Evolutionary conservation across 2,329 filamentous ascomycete species (phyloP).

Genomic region (Pseudomassariella vexata): DNA sequence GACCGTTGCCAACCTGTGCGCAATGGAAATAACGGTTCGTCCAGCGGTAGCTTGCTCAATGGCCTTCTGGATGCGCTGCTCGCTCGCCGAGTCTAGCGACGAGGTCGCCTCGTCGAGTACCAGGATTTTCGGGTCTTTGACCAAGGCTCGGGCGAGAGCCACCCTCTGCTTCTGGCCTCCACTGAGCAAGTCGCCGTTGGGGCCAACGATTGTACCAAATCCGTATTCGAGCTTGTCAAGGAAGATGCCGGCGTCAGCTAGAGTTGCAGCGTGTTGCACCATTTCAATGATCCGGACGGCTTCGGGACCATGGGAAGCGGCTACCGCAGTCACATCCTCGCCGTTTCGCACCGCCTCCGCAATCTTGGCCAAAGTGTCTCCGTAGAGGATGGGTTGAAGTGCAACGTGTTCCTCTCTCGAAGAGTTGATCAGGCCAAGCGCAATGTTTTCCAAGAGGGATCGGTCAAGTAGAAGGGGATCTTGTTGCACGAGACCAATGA

Average conservation of each 20-base stretch:
- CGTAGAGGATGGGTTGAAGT: constrained; percentile 41
- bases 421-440: constrained; percentile 28
- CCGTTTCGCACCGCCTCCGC: constrained; percentile 47
- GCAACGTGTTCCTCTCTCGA: constrained; percentile 19
- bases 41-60: constrained; percentile 26
- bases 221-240: constrained; percentile 41
- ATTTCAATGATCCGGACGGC: constrained; percentile 45
- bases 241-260: constrained; percentile 51
- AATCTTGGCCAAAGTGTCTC: constrained; percentile 42
- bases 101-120: constrained; percentile 46
- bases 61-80: constrained; percentile 34
- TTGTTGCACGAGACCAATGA: constrained; percentile 25
- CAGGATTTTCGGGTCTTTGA: constrained; percentile 39
- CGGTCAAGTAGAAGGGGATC: constrained; percentile 26
- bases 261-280: constrained; percentile 41
- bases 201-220: constrained; percentile 34
- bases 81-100: constrained; percentile 42
- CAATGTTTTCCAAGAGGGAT: constrained; percentile 31
- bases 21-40: constrained; percentile 62
- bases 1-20: constrained; percentile 55
- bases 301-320: constrained; percentile 34
- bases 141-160: constrained; percentile 39
- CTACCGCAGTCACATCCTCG: constrained; percentile 36
- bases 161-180: constrained; percentile 44
- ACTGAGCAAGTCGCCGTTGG: constrained; percentile 36